Percentiles rank a stretch among this genome's conserved stretches.
Evolutionary conservation across 768 basidiomycete species (phyloP).

Genomic region (Tylopilus rubrobrunneus): DNA sequence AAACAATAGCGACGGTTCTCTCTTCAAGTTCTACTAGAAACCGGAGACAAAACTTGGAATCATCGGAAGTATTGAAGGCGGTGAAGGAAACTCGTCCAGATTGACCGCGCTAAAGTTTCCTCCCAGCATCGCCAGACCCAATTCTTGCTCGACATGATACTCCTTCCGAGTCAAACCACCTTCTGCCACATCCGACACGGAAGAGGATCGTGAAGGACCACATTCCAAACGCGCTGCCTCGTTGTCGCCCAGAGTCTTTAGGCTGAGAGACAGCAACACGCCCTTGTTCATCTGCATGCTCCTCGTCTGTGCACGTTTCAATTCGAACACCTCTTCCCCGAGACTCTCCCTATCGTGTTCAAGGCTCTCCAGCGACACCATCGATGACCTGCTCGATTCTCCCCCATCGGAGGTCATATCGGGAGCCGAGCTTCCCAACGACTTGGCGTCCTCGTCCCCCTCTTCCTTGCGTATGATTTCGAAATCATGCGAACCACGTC

Average conservation of each 20-base stretch:
- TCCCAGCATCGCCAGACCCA: slow-evolving; percentile 26
- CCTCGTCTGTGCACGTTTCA: slow-evolving; percentile 44
- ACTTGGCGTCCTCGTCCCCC: slow-evolving; percentile 17
- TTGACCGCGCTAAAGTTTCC: slow-evolving; percentile 40
- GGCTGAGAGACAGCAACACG: slow-evolving; percentile 35
- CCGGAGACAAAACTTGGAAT: slow-evolving; percentile 29
- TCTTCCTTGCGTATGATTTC: background rate
- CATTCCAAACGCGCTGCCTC: slow-evolving; percentile 3
- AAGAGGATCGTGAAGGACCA: slow-evolving; percentile 2
- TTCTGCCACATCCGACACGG: background rate
- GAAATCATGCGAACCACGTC: background rate
- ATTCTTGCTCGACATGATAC: slow-evolving; percentile 7
- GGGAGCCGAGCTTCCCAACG: slow-evolving; percentile 19
- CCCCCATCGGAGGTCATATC: slow-evolving; percentile 24
- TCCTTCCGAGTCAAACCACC: slow-evolving; percentile 5
- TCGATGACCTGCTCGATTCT: slow-evolving; percentile 24
- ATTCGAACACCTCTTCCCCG: slow-evolving; percentile 38
- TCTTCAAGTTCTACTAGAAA: slow-evolving; percentile 12
- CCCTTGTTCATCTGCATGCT: slow-evolving; percentile 51
- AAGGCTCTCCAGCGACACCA: slow-evolving; percentile 22
- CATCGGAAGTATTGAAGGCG: slow-evolving; percentile 34
- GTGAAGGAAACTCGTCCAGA: slow-evolving; percentile 45
- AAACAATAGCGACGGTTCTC: too few species aligned
- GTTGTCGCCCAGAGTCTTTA: slow-evolving; percentile 5
- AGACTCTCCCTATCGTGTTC: slow-evolving; percentile 15